Evolutionary conservation across 1,284 basidiomycete species (phyloP).

Genomic region (Mycosarcoma mackinlayi): DNA sequence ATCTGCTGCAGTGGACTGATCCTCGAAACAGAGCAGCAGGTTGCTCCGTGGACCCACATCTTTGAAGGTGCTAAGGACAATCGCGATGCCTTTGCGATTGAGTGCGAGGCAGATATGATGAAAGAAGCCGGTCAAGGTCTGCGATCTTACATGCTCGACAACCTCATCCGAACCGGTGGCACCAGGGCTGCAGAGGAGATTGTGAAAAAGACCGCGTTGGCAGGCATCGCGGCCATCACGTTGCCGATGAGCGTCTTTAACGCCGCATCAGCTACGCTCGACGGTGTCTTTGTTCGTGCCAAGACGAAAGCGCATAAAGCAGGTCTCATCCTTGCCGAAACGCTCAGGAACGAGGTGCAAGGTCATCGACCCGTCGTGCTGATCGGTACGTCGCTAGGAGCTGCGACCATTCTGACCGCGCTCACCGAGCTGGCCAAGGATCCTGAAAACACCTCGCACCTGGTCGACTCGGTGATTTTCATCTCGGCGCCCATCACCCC

Average conservation of each 20-base stretch:
- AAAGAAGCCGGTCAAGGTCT: constrained; percentile 49
- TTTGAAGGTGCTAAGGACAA: constrained; percentile 45
- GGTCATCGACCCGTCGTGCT: constrained; percentile 73
- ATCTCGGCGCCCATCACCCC: constrained; percentile 71
- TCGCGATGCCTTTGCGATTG: constrained; percentile 57
- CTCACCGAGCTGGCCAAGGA: constrained; percentile 70
- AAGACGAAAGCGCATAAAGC: constrained; percentile 65
- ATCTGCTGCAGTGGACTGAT: constrained; percentile 59
- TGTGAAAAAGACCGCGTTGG: constrained; percentile 73
- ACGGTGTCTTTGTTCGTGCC: constrained; percentile 69
- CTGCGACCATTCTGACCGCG: constrained; percentile 72
- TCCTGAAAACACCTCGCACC: constrained; percentile 55
- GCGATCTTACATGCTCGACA: constrained; percentile 52
- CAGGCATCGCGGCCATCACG: constrained; percentile 72
- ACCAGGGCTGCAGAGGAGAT: constrained; percentile 68
- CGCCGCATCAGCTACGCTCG: constrained; percentile 66
- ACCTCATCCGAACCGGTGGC: constrained; percentile 50
- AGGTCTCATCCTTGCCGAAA: constrained; percentile 72
- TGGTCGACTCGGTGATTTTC: constrained; percentile 72
- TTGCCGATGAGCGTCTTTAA: constrained; percentile 70
- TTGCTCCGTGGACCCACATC: constrained; percentile 40
- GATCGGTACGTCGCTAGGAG: constrained; percentile 73
- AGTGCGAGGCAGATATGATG: constrained; percentile 58
- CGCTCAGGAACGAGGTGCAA: constrained; percentile 72
- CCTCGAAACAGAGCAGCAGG: constrained; percentile 51